These are phyloP conservation scores for Ascocoryne sarcoides DNA, from an alignment of 2,329 filamentous ascomycete species.

Conservation along the genomic window DNA sequence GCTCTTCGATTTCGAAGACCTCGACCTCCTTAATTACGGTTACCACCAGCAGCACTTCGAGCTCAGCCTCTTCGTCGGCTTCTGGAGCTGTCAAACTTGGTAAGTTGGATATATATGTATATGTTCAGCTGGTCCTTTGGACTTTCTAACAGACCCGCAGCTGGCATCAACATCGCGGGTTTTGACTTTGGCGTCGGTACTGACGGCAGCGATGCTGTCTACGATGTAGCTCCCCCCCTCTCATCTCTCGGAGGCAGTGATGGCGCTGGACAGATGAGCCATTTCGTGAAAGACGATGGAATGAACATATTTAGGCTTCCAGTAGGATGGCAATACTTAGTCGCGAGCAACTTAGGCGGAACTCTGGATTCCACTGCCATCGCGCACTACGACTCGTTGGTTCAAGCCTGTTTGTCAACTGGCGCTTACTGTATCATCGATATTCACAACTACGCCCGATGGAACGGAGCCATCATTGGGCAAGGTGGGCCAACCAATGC, in stretches of 20 bases:
- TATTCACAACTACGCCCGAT: conserved; percentile 36
- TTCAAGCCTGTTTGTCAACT: conserved; percentile 46
- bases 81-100: not conserved
- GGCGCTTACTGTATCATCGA: conserved; percentile 52
- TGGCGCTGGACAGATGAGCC: conserved; percentile 22
- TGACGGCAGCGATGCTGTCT: conserved; percentile 30
- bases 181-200: conserved; percentile 40
- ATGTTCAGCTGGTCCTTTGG: not conserved
- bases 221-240: conserved; percentile 27
- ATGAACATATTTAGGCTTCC: conserved; percentile 50
- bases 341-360: conserved; percentile 41
- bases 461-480: conserved; percentile 53
- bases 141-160: conserved; percentile 5
- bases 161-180: conserved; percentile 28
- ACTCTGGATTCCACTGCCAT: conserved; percentile 34
- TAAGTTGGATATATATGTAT: too few species aligned
- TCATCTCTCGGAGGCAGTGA: conserved; percentile 25
- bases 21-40: not conserved
- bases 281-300: conserved; percentile 36
- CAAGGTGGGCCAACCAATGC: conserved; percentile 55
- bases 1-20: not conserved
- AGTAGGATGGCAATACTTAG: conserved; percentile 51
- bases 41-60: not conserved
- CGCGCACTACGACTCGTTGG: conserved; percentile 28
- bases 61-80: not conserved